Evolutionary conservation across 805 yeast species (phyloP), one percentile per base, ranked within the genome.

Genomic region (Yamadazyma endophytica): DNA sequence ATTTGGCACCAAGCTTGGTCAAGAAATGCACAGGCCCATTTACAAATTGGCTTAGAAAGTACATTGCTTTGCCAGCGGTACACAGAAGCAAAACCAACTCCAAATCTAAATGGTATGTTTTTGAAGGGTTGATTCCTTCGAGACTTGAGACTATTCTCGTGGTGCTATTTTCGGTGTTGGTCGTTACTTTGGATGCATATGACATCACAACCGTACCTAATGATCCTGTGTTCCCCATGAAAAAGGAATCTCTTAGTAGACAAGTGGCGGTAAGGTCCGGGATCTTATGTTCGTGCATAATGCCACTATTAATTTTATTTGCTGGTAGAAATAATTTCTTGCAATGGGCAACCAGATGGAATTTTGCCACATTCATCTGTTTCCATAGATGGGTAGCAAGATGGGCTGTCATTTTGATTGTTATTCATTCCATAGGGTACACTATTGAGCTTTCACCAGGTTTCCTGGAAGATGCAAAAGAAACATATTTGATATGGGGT

Each of bases 281-380:
- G 2, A 64, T 77, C 17, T 47, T 75, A 26, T 55, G 48, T 6
- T 51, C 65, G 3, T 61, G 68, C n/a, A 40, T 46, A 52, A 68
- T 56, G 54, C 85, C 86, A 3, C 50, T 76, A 26, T 40, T 77
- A 26, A 58, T 75, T 19, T 52, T 77, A 29, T 77, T 79, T 47
- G 78, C 83, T 2, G 76, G 82, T 24, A 58, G 85, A 43, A 79
- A 79, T 52, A 79, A 79, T 46, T 50, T 80, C 29, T 50, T 79
- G 35, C 77, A 70, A 37, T 73, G 75, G 73, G 12, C 73, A 12
- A 74, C 85, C 1, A 72, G 80, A 16, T 74, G 82, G 80, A 60
- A 58, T 26, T 68, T 52, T 44, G 53, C 64, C 17, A 54, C 66
- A 2, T 68, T 64, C 44, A 56, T 67, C 20, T 39, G 57, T 11